phyloP scores from a whole-genome alignment of 2,329 filamentous ascomycete species.

The Microthyrium microscopicum region DNA sequence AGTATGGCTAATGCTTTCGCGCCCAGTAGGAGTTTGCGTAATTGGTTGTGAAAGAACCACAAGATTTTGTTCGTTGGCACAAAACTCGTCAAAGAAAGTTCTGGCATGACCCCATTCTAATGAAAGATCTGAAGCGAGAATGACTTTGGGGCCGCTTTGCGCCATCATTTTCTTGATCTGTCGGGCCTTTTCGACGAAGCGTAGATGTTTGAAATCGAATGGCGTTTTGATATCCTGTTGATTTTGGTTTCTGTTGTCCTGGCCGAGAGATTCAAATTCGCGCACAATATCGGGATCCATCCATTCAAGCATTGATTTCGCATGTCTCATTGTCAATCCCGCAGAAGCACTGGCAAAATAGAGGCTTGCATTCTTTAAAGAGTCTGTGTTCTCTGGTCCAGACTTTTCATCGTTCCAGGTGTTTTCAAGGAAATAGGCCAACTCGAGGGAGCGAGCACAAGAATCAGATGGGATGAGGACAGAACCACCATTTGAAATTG shows the following conservation, averaged over 20 bases:
- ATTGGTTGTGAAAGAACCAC: slow-evolving; percentile 65
- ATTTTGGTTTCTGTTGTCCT: slow-evolving; percentile 19
- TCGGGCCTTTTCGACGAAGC: slow-evolving; percentile 63
- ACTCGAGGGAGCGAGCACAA: slow-evolving; percentile 80
- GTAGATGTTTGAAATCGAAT: slow-evolving; percentile 79
- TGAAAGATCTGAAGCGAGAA: slow-evolving; percentile 78
- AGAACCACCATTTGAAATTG: slow-evolving; percentile 67
- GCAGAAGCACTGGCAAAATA: slow-evolving; percentile 79
- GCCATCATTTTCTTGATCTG: slow-evolving; percentile 56
- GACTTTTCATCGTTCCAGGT: slow-evolving; percentile 48
- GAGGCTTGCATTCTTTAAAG: slow-evolving; percentile 38
- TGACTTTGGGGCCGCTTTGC: slow-evolving; percentile 47
- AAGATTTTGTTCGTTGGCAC: slow-evolving; percentile 62
- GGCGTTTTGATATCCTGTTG: slow-evolving; percentile 30
- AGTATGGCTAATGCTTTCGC: slow-evolving; percentile 55
- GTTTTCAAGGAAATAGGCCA: slow-evolving; percentile 84
- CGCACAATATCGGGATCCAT: slow-evolving; percentile 93
- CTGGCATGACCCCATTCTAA: slow-evolving; percentile 92
- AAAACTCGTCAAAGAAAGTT: slow-evolving; percentile 57
- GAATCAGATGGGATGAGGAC: slow-evolving; percentile 91
- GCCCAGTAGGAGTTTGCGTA: slow-evolving; percentile 26
- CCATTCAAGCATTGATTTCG: slow-evolving; percentile 95
- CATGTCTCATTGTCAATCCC: slow-evolving; percentile 76
- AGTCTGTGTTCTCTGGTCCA: slow-evolving; percentile 16
- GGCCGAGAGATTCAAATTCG: slow-evolving; percentile 49